phyloP scores from a whole-genome alignment of 2,329 filamentous ascomycete species.

The Pseudogymnoascus sp. region DNA sequence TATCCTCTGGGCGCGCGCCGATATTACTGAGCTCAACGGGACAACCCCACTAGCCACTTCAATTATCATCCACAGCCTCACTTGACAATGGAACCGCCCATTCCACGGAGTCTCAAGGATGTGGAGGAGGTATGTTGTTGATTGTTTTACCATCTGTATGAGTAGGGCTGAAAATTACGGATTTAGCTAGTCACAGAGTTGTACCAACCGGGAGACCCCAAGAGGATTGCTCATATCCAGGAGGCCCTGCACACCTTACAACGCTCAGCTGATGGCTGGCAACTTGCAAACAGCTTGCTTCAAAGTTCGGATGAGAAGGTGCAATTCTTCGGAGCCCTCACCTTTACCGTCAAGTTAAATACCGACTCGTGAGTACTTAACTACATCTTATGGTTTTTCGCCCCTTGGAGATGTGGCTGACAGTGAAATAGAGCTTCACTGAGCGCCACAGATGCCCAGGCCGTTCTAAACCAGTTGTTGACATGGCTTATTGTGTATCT shows the following conservation, averaged over 20 bases:
- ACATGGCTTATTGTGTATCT: slow-evolving; percentile 53
- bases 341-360: slow-evolving; percentile 90
- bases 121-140: not conserved
- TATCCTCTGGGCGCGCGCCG: not conserved
- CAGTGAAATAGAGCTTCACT: slow-evolving; percentile 31
- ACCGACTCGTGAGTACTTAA: slow-evolving; percentile 59
- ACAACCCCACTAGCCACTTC: not conserved
- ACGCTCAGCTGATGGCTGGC: slow-evolving; percentile 74
- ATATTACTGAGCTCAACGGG: not conserved
- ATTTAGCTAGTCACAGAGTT: slow-evolving; percentile 40
- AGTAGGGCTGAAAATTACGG: not conserved
- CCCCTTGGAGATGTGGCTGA: not conserved
- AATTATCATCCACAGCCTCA: not conserved
- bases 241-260: slow-evolving; percentile 72
- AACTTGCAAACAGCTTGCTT: slow-evolving; percentile 70
- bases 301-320: slow-evolving; percentile 62
- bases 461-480: slow-evolving; percentile 53
- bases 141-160: not conserved
- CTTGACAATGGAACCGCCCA: not conserved
- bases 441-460: slow-evolving; percentile 45
- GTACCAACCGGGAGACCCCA: slow-evolving; percentile 37
- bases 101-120: not conserved
- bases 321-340: slow-evolving; percentile 87
- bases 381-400: not conserved
- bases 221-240: slow-evolving; percentile 49